phyloP scores from a whole-genome alignment of 331 rosid genomes.

The Cydonia oblonga region DNA sequence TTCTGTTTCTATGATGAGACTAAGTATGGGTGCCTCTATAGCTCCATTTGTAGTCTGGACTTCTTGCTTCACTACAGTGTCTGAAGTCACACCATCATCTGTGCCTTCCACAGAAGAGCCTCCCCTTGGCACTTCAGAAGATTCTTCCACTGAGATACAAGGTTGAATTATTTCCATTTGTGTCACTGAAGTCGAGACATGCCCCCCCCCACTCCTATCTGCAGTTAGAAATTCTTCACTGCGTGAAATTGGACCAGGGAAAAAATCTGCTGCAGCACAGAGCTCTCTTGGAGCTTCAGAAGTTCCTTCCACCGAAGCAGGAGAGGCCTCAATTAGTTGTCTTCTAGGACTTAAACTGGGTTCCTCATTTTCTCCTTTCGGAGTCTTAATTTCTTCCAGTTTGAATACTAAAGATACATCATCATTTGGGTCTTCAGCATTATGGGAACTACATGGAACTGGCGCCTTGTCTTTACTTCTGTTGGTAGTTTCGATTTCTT shows the following conservation, averaged over 20 bases:
- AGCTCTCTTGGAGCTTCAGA: conserved; percentile 32
- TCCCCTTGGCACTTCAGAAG: conserved; percentile 21
- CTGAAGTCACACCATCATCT: conserved; percentile 15
- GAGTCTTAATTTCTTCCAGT: conserved; percentile 15
- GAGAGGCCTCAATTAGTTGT: conserved; percentile 14
- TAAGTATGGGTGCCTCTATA: conserved; percentile 17
- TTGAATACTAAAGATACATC: conserved; percentile 13
- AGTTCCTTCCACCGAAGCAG: conserved; percentile 10
- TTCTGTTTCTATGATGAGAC: conserved; percentile 18
- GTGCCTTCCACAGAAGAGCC: conserved; percentile 12
- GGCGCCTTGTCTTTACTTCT: conserved; percentile 18
- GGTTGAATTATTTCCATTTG: conserved; percentile 20
- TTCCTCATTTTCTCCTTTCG: conserved; percentile 24
- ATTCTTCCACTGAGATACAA: conserved; percentile 25
- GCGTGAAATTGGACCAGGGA: conserved; percentile 6
- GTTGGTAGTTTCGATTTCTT: conserved; percentile 25
- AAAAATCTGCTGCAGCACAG: conserved; percentile 20
- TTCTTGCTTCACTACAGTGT: conserved; percentile 17
- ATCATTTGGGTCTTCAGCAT: conserved; percentile 12
- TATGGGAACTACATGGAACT: conserved; percentile 24
- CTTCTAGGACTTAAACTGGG: conserved; percentile 5
- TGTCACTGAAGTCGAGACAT: conserved; percentile 1
- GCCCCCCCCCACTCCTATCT: conserved; percentile 4
- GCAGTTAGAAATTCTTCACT: conserved; percentile 15
- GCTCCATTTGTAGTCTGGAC: conserved; percentile 16